These are phyloP conservation scores for Pachysandra terminalis DNA, from an alignment of 164 flowering plant genomes.

Conservation along the genomic window DNA sequence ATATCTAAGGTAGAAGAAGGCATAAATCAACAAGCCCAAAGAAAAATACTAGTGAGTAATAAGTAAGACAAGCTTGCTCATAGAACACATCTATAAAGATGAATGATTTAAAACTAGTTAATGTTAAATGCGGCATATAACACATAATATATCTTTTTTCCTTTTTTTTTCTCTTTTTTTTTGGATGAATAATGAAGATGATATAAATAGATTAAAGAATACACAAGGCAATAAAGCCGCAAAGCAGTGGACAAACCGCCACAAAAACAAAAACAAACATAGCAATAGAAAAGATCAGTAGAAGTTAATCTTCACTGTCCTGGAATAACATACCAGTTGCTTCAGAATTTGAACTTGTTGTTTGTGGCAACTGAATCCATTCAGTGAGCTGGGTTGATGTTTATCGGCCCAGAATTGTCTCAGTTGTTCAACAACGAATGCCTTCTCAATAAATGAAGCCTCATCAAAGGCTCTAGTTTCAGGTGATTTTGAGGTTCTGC, in stretches of 20 bases:
- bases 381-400: constrained; percentile 56
- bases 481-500: constrained; percentile 51
- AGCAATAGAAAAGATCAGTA: background rate
- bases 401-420: constrained; percentile 75
- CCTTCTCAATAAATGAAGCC: constrained; percentile 56
- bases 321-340: constrained; percentile 42
- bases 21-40: background rate
- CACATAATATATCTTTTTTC: no score
- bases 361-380: constrained; percentile 69
- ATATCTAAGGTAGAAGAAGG: constrained; percentile 30
- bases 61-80: background rate
- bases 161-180: no score
- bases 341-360: constrained; percentile 63
- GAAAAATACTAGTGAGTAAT: background rate
- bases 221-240: no score
- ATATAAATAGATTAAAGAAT: no score
- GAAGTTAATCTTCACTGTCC: background rate
- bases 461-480: constrained; percentile 47
- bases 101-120: no score
- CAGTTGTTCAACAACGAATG: constrained; percentile 58
- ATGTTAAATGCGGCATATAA: no score
- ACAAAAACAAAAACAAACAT: background rate
- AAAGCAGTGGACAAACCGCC: no score
- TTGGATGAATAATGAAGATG: no score
- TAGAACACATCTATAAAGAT: no score